Conservation (phyloP, 2,329 filamentous ascomycete species). For the Aureobasidium sp. region DNA sequence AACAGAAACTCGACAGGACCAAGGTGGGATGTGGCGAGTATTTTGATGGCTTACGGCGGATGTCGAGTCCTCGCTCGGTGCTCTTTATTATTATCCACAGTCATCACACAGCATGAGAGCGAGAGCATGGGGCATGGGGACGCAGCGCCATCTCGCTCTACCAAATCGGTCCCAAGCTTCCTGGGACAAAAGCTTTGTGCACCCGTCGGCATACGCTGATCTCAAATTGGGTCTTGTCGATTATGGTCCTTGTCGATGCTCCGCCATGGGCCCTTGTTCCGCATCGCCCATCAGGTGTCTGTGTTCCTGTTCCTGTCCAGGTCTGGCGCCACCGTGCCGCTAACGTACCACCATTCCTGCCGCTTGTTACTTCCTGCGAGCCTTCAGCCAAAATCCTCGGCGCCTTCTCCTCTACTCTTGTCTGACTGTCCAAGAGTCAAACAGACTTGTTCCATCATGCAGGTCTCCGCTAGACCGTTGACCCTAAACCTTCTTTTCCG, state of each 20-base stretch:
- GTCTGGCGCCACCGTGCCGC: constrained; percentile 5
- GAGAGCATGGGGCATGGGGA: constrained; percentile 6
- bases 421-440: not conserved
- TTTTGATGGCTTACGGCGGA: not conserved
- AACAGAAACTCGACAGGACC: not conserved
- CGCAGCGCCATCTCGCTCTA: constrained; percentile 10
- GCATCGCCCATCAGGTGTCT: constrained; percentile 1
- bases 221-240: not conserved
- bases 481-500: constrained; percentile 9
- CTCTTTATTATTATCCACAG: constrained; percentile 12
- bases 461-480: constrained; percentile 11
- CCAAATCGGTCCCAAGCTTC: not conserved
- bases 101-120: constrained; percentile 9
- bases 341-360: constrained; percentile 5
- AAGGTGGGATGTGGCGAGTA: not conserved
- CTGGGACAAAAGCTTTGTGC: constrained; percentile 7
- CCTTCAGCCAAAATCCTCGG: not conserved
- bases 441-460: constrained; percentile 13
- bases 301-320: not conserved
- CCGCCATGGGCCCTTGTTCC: constrained; percentile 7
- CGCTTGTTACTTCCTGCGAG: constrained; percentile 2
- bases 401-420: not conserved
- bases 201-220: not conserved
- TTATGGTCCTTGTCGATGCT: not conserved
- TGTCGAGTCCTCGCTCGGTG: not conserved